Percentiles rank a stretch among this genome's conserved stretches.
Evolutionary conservation across 1,284 basidiomycete genomes (phyloP).

Genomic region (Papiliotrema flavescens): DNA sequence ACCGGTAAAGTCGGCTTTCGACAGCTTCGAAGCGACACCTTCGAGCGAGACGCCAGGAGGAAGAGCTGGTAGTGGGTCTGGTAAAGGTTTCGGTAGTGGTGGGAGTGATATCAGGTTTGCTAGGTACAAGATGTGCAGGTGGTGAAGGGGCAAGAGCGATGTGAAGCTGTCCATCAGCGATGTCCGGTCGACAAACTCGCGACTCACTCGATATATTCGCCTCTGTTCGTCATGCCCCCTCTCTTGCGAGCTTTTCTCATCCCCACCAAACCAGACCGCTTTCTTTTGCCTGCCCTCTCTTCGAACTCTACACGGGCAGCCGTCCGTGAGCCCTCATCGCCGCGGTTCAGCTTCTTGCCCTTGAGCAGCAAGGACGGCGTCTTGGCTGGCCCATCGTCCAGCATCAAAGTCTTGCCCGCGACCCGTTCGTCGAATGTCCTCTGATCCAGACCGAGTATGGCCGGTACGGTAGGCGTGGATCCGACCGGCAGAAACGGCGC

Average conservation of each 20-base stretch:
- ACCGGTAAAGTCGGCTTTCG: constrained; percentile 53
- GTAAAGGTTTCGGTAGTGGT: constrained; percentile 25
- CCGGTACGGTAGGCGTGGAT: constrained; percentile 11
- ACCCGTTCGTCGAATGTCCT: constrained; percentile 27
- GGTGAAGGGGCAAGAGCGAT: constrained; percentile 38
- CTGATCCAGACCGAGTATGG: constrained; percentile 23
- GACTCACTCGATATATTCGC: constrained; percentile 26
- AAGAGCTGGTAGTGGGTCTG: constrained; percentile 22
- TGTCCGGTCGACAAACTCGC: background rate
- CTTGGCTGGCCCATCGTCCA: background rate
- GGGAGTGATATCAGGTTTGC: constrained; percentile 28
- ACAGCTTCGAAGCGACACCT: constrained; percentile 39
- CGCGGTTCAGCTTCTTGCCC: constrained; percentile 32
- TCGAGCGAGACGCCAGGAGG: constrained; percentile 22
- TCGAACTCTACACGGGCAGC: constrained; percentile 16
- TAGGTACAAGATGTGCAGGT: constrained; percentile 41
- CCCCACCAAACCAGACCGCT: constrained; percentile 12
- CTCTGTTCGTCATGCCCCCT: constrained; percentile 14
- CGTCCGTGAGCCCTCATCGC: constrained; percentile 13
- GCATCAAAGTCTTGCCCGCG: constrained; percentile 34
- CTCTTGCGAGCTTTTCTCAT: constrained; percentile 20
- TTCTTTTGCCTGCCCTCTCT: constrained; percentile 1
- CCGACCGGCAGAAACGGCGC: constrained; percentile 10
- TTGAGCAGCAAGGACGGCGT: constrained; percentile 16
- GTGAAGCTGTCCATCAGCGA: constrained; percentile 29